These are phyloP conservation scores for Rutidosis leptorrhynchoides DNA, from an alignment of 129 eudicot genomes.

Conservation along the genomic window DNA sequence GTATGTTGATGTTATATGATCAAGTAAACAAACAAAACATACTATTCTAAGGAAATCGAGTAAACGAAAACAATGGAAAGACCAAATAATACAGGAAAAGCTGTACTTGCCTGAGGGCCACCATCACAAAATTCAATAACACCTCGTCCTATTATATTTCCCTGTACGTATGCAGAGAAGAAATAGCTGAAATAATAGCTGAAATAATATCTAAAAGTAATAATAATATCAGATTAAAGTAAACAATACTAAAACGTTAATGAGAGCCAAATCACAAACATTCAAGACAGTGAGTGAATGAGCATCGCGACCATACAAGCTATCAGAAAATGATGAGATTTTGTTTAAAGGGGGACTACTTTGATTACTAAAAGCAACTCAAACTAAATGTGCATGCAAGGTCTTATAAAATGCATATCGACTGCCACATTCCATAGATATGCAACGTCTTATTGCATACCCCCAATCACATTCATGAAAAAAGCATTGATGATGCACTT, in stretches of 20 bases:
- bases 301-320: background rate
- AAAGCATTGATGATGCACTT: too few relatives aligned
- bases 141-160: slow-evolving; percentile 90
- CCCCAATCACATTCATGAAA: too few relatives aligned
- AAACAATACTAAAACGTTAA: background rate
- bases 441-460: too few relatives aligned
- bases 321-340: too few relatives aligned
- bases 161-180: slow-evolving; percentile 51
- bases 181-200: background rate
- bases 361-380: too few relatives aligned
- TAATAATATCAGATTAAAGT: background rate
- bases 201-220: background rate
- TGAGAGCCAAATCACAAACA: background rate
- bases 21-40: background rate
- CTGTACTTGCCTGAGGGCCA: slow-evolving; percentile 69
- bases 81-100: slow-evolving; percentile 11
- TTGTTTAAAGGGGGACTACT: too few relatives aligned
- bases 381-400: too few relatives aligned
- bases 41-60: background rate
- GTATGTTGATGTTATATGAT: slow-evolving; percentile 7
- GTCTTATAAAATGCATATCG: too few relatives aligned
- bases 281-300: slow-evolving; percentile 3
- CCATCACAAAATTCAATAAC: slow-evolving; percentile 88
- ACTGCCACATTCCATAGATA: too few relatives aligned
- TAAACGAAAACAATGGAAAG: background rate